A percentile compares a stretch with the other conserved stretches of the same genome.
Conservation (phyloP, 2,329 filamentous ascomycete species). For the Capronia americana region DNA sequence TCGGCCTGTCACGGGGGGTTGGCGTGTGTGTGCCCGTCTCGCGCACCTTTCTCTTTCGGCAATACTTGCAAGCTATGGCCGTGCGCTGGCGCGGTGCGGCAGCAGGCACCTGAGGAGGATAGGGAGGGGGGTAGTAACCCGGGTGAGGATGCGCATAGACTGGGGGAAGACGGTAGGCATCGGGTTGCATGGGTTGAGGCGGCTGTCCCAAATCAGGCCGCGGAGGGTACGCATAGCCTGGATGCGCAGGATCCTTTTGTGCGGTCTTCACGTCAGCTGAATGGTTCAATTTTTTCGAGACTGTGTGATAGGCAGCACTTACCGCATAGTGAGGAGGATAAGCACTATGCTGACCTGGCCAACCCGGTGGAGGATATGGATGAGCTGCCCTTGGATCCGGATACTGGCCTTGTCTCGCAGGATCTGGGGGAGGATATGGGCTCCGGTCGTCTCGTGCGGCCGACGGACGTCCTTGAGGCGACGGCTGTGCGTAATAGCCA, state of each 20-base stretch:
- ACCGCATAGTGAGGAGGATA: slow-evolving; percentile 48
- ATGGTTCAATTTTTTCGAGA: slow-evolving; percentile 3
- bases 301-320: slow-evolving; percentile 37
- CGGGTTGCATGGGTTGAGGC: slow-evolving; percentile 46
- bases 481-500: slow-evolving; percentile 38
- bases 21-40: slow-evolving; percentile 1
- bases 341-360: slow-evolving; percentile 38
- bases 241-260: slow-evolving; percentile 37
- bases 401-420: slow-evolving; percentile 55
- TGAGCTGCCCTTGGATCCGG: slow-evolving; percentile 48
- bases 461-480: slow-evolving; percentile 28
- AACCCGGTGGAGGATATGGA: slow-evolving; percentile 46
- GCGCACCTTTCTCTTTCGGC: slow-evolving; percentile 59
- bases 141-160: slow-evolving; percentile 48
- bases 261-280: slow-evolving; percentile 17
- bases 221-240: slow-evolving; percentile 45
- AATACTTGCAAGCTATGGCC: slow-evolving; percentile 60
- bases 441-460: slow-evolving; percentile 35
- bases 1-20: slow-evolving; percentile 22
- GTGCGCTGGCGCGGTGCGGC: slow-evolving; percentile 59
- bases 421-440: slow-evolving; percentile 44
- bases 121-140: slow-evolving; percentile 49
- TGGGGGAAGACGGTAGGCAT: slow-evolving; percentile 53
- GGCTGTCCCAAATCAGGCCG: slow-evolving; percentile 49
- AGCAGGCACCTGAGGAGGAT: slow-evolving; percentile 47